Conservation (phyloP, 106 monocot species). For the Phalaenopsis equestris region DNA sequence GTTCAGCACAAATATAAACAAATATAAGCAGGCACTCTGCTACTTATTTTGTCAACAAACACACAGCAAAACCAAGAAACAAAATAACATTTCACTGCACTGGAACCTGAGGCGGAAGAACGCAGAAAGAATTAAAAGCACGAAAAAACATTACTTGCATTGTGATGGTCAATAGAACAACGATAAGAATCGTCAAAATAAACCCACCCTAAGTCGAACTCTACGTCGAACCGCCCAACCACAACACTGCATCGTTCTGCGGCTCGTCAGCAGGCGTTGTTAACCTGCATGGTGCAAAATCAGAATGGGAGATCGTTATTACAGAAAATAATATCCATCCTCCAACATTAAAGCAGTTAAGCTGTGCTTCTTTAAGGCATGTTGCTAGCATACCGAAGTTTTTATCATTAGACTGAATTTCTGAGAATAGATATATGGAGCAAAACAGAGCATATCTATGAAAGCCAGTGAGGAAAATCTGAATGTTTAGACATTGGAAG, state of each 20-base stretch:
- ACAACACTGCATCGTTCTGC: neutral
- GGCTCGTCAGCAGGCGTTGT: neutral
- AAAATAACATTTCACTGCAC: neutral
- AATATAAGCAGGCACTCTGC: neutral
- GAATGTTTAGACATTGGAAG: too few relatives aligned
- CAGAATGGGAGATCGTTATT: neutral
- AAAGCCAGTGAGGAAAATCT: too few relatives aligned
- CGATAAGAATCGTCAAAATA: neutral
- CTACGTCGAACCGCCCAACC: neutral
- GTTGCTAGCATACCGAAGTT: neutral
- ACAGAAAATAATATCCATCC: neutral
- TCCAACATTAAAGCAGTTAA: neutral
- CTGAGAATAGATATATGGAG: too few relatives aligned
- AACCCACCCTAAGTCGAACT: neutral
- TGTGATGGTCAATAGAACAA: constrained; percentile 1
- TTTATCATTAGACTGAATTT: too few relatives aligned
- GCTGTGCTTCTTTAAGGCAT: neutral
- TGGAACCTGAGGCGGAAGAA: neutral
- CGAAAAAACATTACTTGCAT: neutral
- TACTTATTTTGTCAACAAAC: neutral
- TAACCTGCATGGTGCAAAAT: neutral
- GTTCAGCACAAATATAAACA: neutral
- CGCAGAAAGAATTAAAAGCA: neutral
- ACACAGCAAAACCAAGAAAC: neutral
- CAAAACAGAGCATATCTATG: too few relatives aligned